Base-by-base conservation (phyloP, 371 early-diverging fungal genomes). In the Mucor piriformis region DNA sequence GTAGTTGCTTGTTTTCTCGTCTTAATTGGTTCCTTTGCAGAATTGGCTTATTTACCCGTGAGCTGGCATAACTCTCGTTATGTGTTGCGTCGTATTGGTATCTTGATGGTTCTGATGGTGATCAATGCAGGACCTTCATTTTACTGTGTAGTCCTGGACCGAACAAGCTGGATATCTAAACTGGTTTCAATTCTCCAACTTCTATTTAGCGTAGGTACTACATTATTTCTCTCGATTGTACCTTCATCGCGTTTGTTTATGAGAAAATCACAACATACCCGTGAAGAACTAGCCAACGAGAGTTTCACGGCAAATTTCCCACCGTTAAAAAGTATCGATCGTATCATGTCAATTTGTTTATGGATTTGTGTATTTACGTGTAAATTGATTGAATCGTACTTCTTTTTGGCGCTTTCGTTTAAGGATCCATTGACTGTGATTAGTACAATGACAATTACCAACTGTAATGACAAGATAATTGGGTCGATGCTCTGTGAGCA, bases 231-330 rank as follows among this genome's bases (percentile, higher is more conserved):
- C 25, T 74, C 90, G 6, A 80, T 92, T 37, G 73, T 88, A 29
- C 92, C 93, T 1, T 81, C 87, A 2, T 81, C 88, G 20, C 73
- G 72, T 32, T 76, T 92, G 34, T 92, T 93, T 67, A 73, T 81
- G 44, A 63, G 74, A 11, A 72, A 72, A 44, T 68, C 65, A 10
- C 50, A 72, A 3, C 50, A 59, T 16, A 62, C 66, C 0, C 73
- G 76, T 23, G 67, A 70, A 48, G 77, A 83, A 15, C 70, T 91
- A 2, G 88, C 88, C 33, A 83, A 82, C 56, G 84, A 84, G 32
- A 80, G 85, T 1, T 95, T 93, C 58, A 91, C 93, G 0, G 88
- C 89, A 27, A 92, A 87, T 62, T 93, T 90, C 69, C 90, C 94
- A 3, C 83, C 83, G 5, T 79, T 93, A 16, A 88, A 83, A 61